Evolutionary conservation across 306 rosid genomes (phyloP), one percentile per base, ranked within the genome.

Genomic region (Rubus idaeus): DNA sequence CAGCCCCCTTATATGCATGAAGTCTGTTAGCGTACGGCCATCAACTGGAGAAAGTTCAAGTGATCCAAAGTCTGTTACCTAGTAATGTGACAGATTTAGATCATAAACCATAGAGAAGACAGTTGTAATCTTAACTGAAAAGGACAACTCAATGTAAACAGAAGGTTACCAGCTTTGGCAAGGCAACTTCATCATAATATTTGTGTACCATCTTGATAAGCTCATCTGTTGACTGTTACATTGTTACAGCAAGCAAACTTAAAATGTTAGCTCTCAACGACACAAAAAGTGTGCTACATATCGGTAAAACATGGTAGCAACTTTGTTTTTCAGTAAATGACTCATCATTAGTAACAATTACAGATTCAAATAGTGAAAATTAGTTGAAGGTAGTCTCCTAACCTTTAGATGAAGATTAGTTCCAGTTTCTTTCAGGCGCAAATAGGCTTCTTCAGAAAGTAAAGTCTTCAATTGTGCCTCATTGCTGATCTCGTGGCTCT

Each of bases 31-130:
- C 0, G 98, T 90, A 77, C 98, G 97, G 49, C 98, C 98, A 84
- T 95, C 98, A 53, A 95, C 98, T 4, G 98, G 97, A 79, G 98
- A 95, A 81, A 95, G 98, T 87, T 95, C 98, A 78, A 95, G 98
- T 46, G 97, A 95, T 72, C 86, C 97, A 56, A 95, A 95, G 83
- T 95, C 98, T 51, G 91, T 82, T 60, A 88, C 97, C 98, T 95
- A 87, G 77, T 74, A 76, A 71, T 44, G 77, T 44, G 67, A 74
- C 4, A 80, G 37, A 75, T 44, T 79, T 58, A 74, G 84, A 65
- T 81, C 82, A 81, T 77, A 56, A 79, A 78, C 55, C 20, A n/a
- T 67, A 65, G 78, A 75, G 21, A 69, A 13, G 42, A 60, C 35
- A 52, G 51, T 68, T 71, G 70, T 23, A 64, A 73, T 71, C 70